These are phyloP conservation scores for Pseudogymnoascus sp. DNA, from an alignment of 2,329 filamentous ascomycete genomes.

Conservation along the genomic window DNA sequence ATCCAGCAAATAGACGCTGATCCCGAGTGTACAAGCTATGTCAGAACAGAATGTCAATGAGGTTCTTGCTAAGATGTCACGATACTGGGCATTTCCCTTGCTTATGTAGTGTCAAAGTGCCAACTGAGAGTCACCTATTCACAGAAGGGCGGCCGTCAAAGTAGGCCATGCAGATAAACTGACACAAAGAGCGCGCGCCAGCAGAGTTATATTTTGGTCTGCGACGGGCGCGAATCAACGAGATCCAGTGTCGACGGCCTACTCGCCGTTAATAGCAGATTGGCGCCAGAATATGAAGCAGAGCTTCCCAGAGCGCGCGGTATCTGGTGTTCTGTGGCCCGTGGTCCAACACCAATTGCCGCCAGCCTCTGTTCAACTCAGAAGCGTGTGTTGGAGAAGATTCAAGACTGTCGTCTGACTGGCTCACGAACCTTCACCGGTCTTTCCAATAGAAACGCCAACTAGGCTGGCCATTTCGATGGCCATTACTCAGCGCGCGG, in stretches of 20 bases:
- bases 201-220: slow-evolving; percentile 5
- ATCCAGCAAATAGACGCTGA: neutral
- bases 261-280: neutral
- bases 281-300: neutral
- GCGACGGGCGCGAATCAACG: slow-evolving; percentile 1
- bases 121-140: neutral
- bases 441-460: neutral
- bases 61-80: neutral
- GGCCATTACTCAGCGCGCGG: neutral
- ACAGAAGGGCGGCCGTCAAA: neutral
- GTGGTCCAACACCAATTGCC: neutral
- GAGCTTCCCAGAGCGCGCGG: neutral
- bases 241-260: slow-evolving; percentile 2
- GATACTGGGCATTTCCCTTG: neutral
- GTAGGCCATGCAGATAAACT: slow-evolving; percentile 5
- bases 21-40: neutral
- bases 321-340: neutral
- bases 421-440: neutral
- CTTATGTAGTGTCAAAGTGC: slow-evolving; percentile 2
- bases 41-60: neutral
- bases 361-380: neutral
- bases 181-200: slow-evolving; percentile 1
- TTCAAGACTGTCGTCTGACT: neutral
- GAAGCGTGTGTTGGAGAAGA: neutral
- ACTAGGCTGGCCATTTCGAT: neutral